Percentiles rank a stretch among this genome's conserved stretches.
phyloP scores from a whole-genome alignment of 2,329 filamentous ascomycete species.

The Verticillium dahliae region DNA sequence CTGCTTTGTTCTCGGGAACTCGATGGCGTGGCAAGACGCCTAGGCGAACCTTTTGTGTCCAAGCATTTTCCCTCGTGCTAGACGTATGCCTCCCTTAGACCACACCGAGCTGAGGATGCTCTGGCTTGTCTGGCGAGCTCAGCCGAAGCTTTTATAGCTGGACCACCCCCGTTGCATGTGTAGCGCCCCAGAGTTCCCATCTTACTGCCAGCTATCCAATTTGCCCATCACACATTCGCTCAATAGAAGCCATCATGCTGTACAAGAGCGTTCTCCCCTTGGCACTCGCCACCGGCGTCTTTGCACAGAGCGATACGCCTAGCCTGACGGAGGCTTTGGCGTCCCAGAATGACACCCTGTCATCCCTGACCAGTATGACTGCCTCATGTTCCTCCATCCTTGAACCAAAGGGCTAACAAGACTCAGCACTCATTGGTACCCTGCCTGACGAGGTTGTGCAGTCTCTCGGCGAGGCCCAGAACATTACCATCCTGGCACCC shows the following conservation, averaged over 20 bases:
- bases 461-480: conserved; percentile 15
- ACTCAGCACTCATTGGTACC: conserved; percentile 14
- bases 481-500: conserved; percentile 52
- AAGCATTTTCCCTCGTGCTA: not conserved
- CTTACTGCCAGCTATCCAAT: not conserved
- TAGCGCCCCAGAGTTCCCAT: not conserved
- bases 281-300: conserved; percentile 13
- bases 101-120: not conserved
- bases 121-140: not conserved
- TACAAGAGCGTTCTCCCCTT: conserved; percentile 8
- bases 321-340: conserved; percentile 16
- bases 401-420: not conserved
- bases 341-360: conserved; percentile 20
- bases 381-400: too few species aligned
- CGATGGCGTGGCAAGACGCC: not conserved
- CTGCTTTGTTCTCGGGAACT: not conserved
- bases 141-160: not conserved
- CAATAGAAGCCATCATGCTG: conserved; percentile 6
- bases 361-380: conserved; percentile 13
- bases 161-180: not conserved
- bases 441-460: conserved; percentile 11
- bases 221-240: conserved; percentile 13
- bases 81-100: not conserved
- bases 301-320: conserved; percentile 10
- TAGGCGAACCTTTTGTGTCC: not conserved